phyloP scores from a whole-genome alignment of 2,329 filamentous ascomycete species.

The Claviceps spartinae region DNA sequence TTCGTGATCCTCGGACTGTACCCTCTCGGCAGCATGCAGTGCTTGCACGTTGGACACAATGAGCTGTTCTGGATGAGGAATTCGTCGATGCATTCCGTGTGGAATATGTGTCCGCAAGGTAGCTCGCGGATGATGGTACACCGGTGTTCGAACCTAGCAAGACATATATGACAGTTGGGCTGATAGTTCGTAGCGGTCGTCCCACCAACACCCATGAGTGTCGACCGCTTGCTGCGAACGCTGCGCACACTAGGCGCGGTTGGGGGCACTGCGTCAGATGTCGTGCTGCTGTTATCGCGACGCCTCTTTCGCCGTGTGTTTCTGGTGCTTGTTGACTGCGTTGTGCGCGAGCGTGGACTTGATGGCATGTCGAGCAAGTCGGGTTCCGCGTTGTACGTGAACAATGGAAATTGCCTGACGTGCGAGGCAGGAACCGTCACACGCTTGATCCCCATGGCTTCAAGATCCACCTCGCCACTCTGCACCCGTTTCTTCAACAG shows the following conservation, averaged over 20 bases:
- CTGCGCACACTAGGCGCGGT: slow-evolving; percentile 12
- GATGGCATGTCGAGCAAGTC: slow-evolving; percentile 26
- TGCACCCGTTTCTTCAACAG: slow-evolving; percentile 57
- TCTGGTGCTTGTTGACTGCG: slow-evolving; percentile 13
- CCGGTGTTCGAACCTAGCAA: slow-evolving; percentile 62
- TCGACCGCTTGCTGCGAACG: slow-evolving; percentile 25
- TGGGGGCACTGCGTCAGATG: slow-evolving; percentile 13
- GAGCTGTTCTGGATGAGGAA: slow-evolving; percentile 70
- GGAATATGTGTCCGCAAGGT: slow-evolving; percentile 84
- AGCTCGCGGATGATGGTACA: slow-evolving; percentile 68
- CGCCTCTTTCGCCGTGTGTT: slow-evolving; percentile 19
- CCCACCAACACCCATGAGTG: slow-evolving; percentile 19
- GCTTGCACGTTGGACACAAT: slow-evolving; percentile 83
- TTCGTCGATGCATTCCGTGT: slow-evolving; percentile 79
- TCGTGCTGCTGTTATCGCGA: slow-evolving; percentile 15
- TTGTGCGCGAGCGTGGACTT: slow-evolving; percentile 12
- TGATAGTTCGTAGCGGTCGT: slow-evolving; percentile 50
- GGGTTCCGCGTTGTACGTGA: slow-evolving; percentile 54
- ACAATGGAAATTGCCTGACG: slow-evolving; percentile 63
- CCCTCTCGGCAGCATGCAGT: slow-evolving; percentile 58
- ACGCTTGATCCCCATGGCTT: slow-evolving; percentile 72
- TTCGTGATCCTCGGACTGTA: slow-evolving; percentile 65
- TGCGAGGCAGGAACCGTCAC: slow-evolving; percentile 61
- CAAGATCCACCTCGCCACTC: slow-evolving; percentile 71
- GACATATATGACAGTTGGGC: slow-evolving; percentile 77